These are phyloP conservation scores for Cyclotella atomus DNA, from an alignment of 108 stramenopile genomes.

Conservation along the genomic window DNA sequence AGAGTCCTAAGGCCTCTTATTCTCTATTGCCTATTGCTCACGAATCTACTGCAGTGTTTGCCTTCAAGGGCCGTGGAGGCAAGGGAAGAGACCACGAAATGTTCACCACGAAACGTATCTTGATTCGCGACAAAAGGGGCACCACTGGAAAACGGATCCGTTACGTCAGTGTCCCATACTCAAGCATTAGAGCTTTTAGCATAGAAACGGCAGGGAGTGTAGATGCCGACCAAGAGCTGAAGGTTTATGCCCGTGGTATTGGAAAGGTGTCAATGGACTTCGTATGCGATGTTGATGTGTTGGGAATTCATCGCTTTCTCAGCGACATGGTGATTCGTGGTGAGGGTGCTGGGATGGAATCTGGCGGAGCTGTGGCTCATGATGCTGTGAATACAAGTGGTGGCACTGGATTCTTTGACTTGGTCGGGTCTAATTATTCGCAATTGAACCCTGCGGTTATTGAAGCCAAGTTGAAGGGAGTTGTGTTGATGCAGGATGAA, in stretches of 20 bases:
- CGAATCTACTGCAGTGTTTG: slow-evolving; percentile 39
- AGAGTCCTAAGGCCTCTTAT: slow-evolving; percentile 51
- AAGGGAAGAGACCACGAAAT: slow-evolving; percentile 59
- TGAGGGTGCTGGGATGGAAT: slow-evolving; percentile 31
- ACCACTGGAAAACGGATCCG: slow-evolving; percentile 57
- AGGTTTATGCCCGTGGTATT: slow-evolving; percentile 40
- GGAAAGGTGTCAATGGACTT: slow-evolving; percentile 46
- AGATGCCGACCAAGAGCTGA: slow-evolving; percentile 47
- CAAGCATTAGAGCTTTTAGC: slow-evolving; percentile 48
- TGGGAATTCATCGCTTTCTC: slow-evolving; percentile 48
- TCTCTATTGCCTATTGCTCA: slow-evolving; percentile 42
- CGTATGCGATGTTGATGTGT: slow-evolving; percentile 37
- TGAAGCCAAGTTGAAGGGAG: slow-evolving; percentile 36
- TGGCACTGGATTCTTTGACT: slow-evolving; percentile 47
- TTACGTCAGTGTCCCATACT: slow-evolving; percentile 49
- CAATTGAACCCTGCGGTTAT: slow-evolving; percentile 36
- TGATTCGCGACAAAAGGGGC: slow-evolving; percentile 65
- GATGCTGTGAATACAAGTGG: slow-evolving; percentile 5
- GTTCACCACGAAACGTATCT: slow-evolving; percentile 58
- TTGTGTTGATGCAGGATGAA: slow-evolving; percentile 44
- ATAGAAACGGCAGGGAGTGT: slow-evolving; percentile 54
- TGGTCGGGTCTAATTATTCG: slow-evolving; percentile 53
- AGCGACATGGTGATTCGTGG: slow-evolving; percentile 36
- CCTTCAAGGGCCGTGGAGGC: slow-evolving; percentile 65
- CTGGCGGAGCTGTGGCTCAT: slow-evolving; percentile 15